Evolutionary conservation across 768 basidiomycete genomes (phyloP), one percentile per base, ranked within the genome.

Genomic region (Leucogyrophana mollusca): DNA sequence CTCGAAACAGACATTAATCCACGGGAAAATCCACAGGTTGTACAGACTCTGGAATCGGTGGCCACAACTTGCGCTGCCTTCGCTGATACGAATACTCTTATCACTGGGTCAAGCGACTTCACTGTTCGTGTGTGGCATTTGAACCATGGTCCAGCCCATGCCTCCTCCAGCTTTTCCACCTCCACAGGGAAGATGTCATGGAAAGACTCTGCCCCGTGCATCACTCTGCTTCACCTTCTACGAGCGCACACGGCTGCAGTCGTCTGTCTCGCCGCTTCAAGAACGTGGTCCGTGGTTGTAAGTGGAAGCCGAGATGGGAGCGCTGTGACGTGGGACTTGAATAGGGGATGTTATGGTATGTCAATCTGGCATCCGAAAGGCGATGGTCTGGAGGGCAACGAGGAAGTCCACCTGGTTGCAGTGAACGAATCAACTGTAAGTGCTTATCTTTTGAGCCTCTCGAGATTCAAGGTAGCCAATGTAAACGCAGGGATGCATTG

Each of bases 241-340:
- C 80, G 89, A 11, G 82, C 88, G 13, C 94, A 94, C 55, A 81
- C 78, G 3, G 80, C 80, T 37, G 73, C 78, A 39, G 78, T 95
- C 18, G 62, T 73, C 1, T 85, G 79, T 54, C 73, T 95, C 13
- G 70, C 83, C 7, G 83, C 89, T 1, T 94, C 87, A 11, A 72
- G 86, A 34, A 67, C 84, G 2, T 95, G 94, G 94, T 90, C 89
- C 1, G 56, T 92, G 18, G 78, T 82, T 18, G 78, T 94, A 35
- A 94, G 89, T 53, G 91, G 91, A 9, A 88, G 89, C 13, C 77
- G 79, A 57, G 93, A 95, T 56, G 90, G 93, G 1, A 90, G 84
- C 50, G 90, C 87, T 0, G 86, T 85, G 3, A 47, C 95, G 3
- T 96, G 94, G 94, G 94, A 95, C 63, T 74, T 93, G 43, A 95